Conservation (phyloP, 441 rosid species). For the Gossypium schwendimanii region DNA sequence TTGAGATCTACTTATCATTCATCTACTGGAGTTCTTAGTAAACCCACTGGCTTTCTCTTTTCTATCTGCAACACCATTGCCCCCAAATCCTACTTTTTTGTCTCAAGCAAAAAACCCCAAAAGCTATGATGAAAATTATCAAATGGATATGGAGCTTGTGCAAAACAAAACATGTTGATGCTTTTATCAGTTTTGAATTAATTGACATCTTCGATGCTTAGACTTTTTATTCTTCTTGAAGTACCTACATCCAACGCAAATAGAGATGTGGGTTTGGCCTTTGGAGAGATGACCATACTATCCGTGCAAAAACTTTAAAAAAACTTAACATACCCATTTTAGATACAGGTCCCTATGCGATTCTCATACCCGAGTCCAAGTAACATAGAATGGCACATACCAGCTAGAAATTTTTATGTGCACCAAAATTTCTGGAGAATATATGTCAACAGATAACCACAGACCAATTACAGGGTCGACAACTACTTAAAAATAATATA, state of each 20-base stretch:
- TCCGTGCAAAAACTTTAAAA: no score
- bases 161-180: not conserved
- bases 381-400: no score
- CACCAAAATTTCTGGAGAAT: not conserved
- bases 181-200: not conserved
- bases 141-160: not conserved
- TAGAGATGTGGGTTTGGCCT: not conserved
- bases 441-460: not conserved
- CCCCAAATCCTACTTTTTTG: not conserved
- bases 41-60: not conserved
- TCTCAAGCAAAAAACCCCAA: not conserved
- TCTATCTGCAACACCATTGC: not conserved
- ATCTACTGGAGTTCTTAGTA: not conserved
- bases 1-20: not conserved
- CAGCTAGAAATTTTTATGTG: not conserved
- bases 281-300: not conserved
- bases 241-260: not conserved
- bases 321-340: no score
- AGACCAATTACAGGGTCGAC: not conserved
- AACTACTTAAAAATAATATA: not conserved
- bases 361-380: no score
- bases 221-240: not conserved
- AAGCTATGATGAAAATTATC: not conserved
- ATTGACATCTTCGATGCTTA: not conserved
- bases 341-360: no score